These are phyloP conservation scores for Apiotrichum veenhuisii DNA, from an alignment of 1,284 basidiomycete species.

Conservation along the genomic window DNA sequence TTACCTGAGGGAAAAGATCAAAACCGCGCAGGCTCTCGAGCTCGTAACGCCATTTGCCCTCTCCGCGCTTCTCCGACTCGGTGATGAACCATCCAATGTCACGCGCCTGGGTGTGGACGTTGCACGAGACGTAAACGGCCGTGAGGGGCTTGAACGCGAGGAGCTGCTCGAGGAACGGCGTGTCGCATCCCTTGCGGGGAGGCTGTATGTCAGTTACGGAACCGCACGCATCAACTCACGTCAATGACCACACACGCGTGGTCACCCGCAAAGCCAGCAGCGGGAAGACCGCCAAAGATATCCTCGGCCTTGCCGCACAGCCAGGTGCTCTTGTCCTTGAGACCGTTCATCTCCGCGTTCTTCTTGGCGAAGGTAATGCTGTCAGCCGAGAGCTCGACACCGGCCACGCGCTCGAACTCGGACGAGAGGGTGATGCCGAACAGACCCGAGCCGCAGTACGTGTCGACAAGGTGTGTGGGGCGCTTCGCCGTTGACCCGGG, in stretches of 20 bases:
- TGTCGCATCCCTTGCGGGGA: slow-evolving; percentile 85
- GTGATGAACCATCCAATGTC: slow-evolving; percentile 21
- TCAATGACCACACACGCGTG: slow-evolving; percentile 48
- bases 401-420: slow-evolving; percentile 73
- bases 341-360: slow-evolving; percentile 73
- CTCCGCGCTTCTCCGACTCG: slow-evolving; percentile 21
- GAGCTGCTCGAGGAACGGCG: slow-evolving; percentile 73
- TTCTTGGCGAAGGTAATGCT: slow-evolving; percentile 74
- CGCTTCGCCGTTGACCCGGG: slow-evolving; percentile 21
- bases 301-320: slow-evolving; percentile 57
- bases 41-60: slow-evolving; percentile 43
- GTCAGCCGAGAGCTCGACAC: slow-evolving; percentile 75
- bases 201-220: slow-evolving; percentile 55
- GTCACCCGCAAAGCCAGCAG: slow-evolving; percentile 36
- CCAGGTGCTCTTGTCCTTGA: slow-evolving; percentile 49
- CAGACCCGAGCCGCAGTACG: slow-evolving; percentile 84
- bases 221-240: slow-evolving; percentile 32
- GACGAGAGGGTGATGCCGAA: slow-evolving; percentile 85
- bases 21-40: slow-evolving; percentile 79
- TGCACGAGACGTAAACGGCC: slow-evolving; percentile 90
- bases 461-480: slow-evolving; percentile 81
- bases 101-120: slow-evolving; percentile 59
- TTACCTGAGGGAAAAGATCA: slow-evolving; percentile 74
- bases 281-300: slow-evolving; percentile 52
- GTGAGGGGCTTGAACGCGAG: slow-evolving; percentile 64